Base-by-base conservation (phyloP, 345 rosid genomes). In the Eucalyptus cloeziana region DNA sequence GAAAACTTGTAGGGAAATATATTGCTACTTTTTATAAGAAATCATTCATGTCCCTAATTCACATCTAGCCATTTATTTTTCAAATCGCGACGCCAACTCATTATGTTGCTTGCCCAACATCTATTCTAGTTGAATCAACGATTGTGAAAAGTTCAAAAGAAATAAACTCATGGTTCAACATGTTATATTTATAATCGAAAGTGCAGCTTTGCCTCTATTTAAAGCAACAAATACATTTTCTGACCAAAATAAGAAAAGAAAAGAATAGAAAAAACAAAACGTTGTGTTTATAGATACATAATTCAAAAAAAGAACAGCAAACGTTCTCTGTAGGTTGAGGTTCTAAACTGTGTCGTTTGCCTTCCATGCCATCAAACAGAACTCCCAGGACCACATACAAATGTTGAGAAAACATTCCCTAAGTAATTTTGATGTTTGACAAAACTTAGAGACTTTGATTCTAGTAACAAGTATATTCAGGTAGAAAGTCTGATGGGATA, bases 401-500 rank as follows among this genome's bases (percentile, higher is more conserved):
- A 52, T 52, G 25, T 52, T 52, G 58, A 0, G 25, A 21, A 52
- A 52, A 52, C 10, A 52, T 52, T 52, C 5, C 52, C 25, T 52
- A 21, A 52, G 25, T 21, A 0, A 1, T 52, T 52, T 52, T 3
- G 1, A 52, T 1, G 4, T 3, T 52, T 52, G 2, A 52, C 9
- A 52, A 52, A 19, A 19, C 58, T 52, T 52, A 52, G 24, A 19
- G 10, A 19, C 0, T 7, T 19, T 52, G 1, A 2, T 52, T 52
- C 2, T 19, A 0, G 10, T 52, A 52, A 52, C 10, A 52, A 7
- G 24, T 52, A 19, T 7, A 7, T 7, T 7, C 1, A 19, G 0
- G 24, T 19, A 0, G 0, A 19, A 52, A 19, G 24, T 52, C 0
- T 1, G 0, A 52, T 7, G 10, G 4, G 10, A 7, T 19, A 19